These are phyloP conservation scores for Chaetomium globosum DNA, from an alignment of 2,329 filamentous ascomycete genomes.

Conservation along the genomic window DNA sequence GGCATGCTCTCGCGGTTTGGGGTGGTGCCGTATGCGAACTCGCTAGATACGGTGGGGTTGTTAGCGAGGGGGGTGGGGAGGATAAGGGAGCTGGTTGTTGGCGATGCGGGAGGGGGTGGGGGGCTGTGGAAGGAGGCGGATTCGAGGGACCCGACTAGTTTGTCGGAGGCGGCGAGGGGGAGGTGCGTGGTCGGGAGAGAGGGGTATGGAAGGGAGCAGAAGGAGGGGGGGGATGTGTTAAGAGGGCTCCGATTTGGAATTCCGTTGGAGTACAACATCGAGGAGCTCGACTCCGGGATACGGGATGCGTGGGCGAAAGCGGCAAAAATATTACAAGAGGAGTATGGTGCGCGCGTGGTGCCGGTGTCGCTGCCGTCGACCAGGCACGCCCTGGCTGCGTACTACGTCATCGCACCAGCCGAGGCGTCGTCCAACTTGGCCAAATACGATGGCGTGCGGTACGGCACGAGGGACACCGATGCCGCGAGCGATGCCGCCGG, in stretches of 20 bases:
- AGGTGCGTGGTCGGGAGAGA: constrained; percentile 45
- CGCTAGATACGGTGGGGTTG: constrained; percentile 85
- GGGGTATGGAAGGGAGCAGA: constrained; percentile 32
- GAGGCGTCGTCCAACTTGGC: constrained; percentile 95
- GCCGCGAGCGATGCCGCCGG: constrained; percentile 53
- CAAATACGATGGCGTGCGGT: constrained; percentile 96
- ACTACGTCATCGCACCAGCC: constrained; percentile 92
- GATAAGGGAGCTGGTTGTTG: constrained; percentile 58
- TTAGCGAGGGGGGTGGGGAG: constrained; percentile 59
- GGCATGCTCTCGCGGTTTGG: constrained; percentile 83
- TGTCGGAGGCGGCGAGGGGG: constrained; percentile 59
- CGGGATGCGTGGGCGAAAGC: constrained; percentile 68
- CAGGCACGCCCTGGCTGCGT: constrained; percentile 82
- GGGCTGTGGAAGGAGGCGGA: constrained; percentile 61
- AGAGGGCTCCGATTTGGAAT: constrained; percentile 56
- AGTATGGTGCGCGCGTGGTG: constrained; percentile 69
- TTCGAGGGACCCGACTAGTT: constrained; percentile 71
- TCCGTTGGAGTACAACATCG: constrained; percentile 82
- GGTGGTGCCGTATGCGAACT: constrained; percentile 90
- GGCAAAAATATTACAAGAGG: constrained; percentile 59
- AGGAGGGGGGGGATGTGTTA: constrained; percentile 15
- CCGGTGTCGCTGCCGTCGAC: constrained; percentile 82
- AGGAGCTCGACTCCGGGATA: constrained; percentile 72
- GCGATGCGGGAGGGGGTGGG: constrained; percentile 32
- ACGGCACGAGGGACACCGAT: constrained; percentile 60